Conservation (phyloP, 163 green algal species). For the Botryococcus braunii region DNA sequence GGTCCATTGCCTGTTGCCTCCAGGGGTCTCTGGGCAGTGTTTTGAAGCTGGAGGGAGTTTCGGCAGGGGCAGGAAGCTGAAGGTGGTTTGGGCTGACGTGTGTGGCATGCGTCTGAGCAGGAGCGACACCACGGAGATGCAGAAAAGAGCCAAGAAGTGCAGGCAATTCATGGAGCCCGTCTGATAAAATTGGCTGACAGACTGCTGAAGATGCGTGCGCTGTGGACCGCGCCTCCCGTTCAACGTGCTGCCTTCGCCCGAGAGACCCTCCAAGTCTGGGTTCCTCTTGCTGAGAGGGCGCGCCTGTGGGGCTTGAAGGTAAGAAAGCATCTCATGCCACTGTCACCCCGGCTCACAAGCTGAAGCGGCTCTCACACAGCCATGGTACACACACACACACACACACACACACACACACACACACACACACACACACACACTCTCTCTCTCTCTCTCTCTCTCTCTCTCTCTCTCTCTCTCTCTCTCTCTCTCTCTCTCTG, state of each 20-base stretch:
- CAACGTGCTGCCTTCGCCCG: constrained; percentile 62
- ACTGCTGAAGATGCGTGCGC: constrained; percentile 85
- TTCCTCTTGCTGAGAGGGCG: constrained; percentile 69
- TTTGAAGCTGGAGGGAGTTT: neutral
- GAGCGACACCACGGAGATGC: constrained; percentile 31
- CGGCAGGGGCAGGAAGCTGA: neutral
- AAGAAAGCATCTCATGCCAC: neutral
- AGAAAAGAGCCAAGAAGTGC: constrained; percentile 33
- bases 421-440: too few species aligned
- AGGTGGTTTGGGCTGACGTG: neutral
- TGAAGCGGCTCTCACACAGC: neutral
- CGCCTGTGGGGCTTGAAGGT: constrained; percentile 79
- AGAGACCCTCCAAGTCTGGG: constrained; percentile 79
- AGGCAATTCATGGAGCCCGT: constrained; percentile 62
- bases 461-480: too few species aligned
- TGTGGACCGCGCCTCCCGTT: constrained; percentile 57
- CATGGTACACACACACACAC: neutral
- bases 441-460: too few species aligned
- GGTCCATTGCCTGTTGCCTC: too few species aligned
- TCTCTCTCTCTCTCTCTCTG: too few species aligned
- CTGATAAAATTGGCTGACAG: constrained; percentile 80
- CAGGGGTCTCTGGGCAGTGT: neutral
- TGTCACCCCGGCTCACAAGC: neutral
- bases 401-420: neutral
- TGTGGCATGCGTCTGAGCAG: neutral